Conservation (phyloP, 805 yeast species). For the Yarrowia hollandica region DNA sequence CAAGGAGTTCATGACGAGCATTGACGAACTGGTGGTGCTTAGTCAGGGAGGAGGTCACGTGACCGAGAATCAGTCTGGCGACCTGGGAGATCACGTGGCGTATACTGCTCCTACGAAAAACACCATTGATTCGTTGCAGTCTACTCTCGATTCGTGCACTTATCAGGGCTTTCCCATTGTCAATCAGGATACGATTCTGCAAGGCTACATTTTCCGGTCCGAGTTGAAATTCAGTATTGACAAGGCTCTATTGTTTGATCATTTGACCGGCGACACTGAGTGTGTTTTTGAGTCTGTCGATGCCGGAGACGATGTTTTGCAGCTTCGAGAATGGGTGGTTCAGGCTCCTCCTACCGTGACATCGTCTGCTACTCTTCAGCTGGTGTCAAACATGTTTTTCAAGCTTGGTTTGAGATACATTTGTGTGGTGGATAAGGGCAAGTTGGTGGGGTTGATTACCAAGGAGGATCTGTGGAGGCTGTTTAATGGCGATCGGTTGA, state of each 20-base stretch:
- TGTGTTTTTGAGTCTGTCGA: conserved; percentile 23
- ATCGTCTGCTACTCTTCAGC: conserved; percentile 40
- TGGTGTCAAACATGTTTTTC: conserved; percentile 45
- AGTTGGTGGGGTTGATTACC: conserved; percentile 44
- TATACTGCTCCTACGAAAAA: not conserved
- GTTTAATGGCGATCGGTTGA: conserved; percentile 30
- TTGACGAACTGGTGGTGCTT: conserved; percentile 40
- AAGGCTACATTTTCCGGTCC: conserved; percentile 48
- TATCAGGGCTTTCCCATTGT: conserved; percentile 51
- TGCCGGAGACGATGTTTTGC: conserved; percentile 23
- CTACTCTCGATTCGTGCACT: conserved; percentile 32
- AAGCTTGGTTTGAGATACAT: conserved; percentile 44
- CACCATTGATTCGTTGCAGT: conserved; percentile 39
- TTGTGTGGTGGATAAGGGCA: conserved; percentile 39
- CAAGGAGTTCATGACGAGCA: conserved; percentile 43
- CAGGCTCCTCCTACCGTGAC: conserved; percentile 40
- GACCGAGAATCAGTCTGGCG: too few species aligned
- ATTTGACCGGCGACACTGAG: conserved; percentile 30
- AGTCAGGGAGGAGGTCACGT: not conserved
- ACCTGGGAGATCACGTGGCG: too few species aligned
- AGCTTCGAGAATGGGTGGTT: conserved; percentile 35
- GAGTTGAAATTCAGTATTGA: conserved; percentile 43
- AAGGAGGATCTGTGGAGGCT: conserved; percentile 41
- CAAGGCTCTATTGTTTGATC: conserved; percentile 28
- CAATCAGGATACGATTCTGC: conserved; percentile 41